Evolutionary conservation across 768 basidiomycete species (phyloP).

Genomic region (Plicaturopsis crispa): DNA sequence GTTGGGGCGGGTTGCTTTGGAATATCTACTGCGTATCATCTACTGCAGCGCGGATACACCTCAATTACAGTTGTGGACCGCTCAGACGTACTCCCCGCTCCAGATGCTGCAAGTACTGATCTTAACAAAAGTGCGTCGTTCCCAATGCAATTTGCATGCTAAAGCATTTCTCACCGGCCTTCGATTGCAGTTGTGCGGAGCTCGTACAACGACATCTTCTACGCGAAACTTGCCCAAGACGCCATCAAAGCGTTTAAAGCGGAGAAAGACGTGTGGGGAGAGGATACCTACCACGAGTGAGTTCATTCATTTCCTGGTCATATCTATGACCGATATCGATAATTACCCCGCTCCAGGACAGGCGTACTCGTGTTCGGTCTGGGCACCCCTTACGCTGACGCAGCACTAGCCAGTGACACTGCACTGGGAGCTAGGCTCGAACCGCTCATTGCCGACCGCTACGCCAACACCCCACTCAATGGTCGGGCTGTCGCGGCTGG

Average conservation of each 20-base stretch:
- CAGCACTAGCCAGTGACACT: too few species aligned
- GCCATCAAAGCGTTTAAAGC: conserved; percentile 72
- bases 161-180: conserved; percentile 2
- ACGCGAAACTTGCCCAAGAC: conserved; percentile 64
- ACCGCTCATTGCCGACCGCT: conserved; percentile 29
- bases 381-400: too few species aligned
- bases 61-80: conserved; percentile 74
- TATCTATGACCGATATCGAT: too few species aligned
- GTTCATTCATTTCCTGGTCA: too few species aligned
- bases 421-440: conserved; percentile 45
- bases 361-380: too few species aligned
- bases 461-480: conserved; percentile 44
- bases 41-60: conserved; percentile 61
- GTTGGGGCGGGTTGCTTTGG: conserved; percentile 85
- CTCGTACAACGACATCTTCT: conserved; percentile 63
- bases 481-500: too few species aligned
- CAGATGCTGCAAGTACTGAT: conserved; percentile 69
- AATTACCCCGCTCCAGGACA: too few species aligned
- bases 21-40: conserved; percentile 76
- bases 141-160: too few species aligned
- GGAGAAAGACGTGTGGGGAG: conserved; percentile 52
- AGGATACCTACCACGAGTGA: conserved; percentile 80
- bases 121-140: conserved; percentile 29
- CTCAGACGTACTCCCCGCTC: conserved; percentile 61
- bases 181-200: conserved; percentile 56